Conservation (phyloP, 2,329 filamentous ascomycete genomes). For the Hypoxylon sp. region DNA sequence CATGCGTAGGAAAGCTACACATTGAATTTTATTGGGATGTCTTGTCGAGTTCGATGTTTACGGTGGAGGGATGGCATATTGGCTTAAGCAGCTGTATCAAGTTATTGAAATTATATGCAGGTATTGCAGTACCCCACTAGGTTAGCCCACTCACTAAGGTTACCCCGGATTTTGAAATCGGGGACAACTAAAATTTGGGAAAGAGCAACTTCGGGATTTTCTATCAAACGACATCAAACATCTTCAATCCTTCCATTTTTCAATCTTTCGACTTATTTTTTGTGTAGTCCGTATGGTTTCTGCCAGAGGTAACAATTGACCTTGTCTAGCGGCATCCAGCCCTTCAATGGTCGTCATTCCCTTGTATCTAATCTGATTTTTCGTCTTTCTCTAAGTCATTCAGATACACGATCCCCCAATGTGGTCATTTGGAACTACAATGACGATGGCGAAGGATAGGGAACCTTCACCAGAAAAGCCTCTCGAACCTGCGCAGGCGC, state of each 20-base stretch:
- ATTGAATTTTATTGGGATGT: not conserved
- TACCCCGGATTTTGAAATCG: constrained; percentile 38
- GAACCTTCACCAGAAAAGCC: constrained; percentile 39
- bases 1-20: not conserved
- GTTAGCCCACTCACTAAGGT: constrained; percentile 10
- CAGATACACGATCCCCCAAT: constrained; percentile 38
- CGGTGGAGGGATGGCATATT: not conserved
- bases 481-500: constrained; percentile 25
- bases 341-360: constrained; percentile 3
- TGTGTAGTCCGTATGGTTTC: not conserved
- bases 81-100: not conserved
- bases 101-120: not conserved
- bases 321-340: not conserved
- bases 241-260: not conserved
- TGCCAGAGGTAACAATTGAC: not conserved
- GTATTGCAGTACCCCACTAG: constrained; percentile 3
- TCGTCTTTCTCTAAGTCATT: constrained; percentile 1
- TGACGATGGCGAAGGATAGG: constrained; percentile 54
- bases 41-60: no score
- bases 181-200: constrained; percentile 6
- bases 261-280: not conserved
- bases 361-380: constrained; percentile 6
- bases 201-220: constrained; percentile 15
- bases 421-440: constrained; percentile 57
- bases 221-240: constrained; percentile 19